phyloP scores from a whole-genome alignment of 257 asterid species.

The Salvia rosmarinus region DNA sequence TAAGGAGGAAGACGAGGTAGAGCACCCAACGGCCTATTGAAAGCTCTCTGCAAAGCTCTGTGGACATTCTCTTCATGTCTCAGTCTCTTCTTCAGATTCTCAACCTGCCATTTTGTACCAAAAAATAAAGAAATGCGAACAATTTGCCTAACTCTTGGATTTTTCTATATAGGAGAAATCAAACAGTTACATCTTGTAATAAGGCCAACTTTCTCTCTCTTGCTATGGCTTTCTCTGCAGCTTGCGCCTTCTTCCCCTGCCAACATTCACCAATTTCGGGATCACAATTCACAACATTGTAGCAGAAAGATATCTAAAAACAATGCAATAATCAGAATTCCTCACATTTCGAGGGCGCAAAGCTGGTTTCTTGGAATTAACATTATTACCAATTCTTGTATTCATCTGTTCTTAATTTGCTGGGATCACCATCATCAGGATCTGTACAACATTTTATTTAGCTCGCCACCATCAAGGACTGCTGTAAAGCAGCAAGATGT shows the following conservation, averaged over 20 bases:
- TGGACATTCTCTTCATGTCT: constrained; percentile 89
- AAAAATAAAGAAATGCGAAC: background rate
- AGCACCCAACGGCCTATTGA: constrained; percentile 80
- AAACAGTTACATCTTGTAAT: constrained; percentile 60
- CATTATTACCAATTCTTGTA: constrained; percentile 29
- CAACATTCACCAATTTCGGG: background rate
- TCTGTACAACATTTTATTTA: constrained; percentile 23
- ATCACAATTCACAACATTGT: too few relatives aligned
- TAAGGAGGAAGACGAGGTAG: constrained; percentile 93
- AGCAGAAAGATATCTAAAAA: background rate
- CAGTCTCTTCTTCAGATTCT: constrained; percentile 81
- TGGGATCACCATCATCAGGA: constrained; percentile 32
- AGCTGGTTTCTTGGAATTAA: constrained; percentile 47
- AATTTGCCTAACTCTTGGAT: background rate
- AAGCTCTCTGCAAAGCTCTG: constrained; percentile 82
- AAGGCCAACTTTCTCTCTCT: constrained; percentile 75
- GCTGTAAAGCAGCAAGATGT: constrained; percentile 32
- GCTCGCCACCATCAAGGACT: constrained; percentile 14
- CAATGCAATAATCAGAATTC: background rate
- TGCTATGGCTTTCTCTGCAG: constrained; percentile 48
- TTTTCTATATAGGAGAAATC: background rate
- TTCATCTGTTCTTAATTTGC: constrained; percentile 43
- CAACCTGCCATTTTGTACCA: constrained; percentile 64
- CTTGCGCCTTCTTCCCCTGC: constrained; percentile 63
- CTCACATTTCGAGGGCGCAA: constrained; percentile 63